Evolutionary conservation across 1,284 basidiomycete species (phyloP).

Genomic region (Tremellales sp.): DNA sequence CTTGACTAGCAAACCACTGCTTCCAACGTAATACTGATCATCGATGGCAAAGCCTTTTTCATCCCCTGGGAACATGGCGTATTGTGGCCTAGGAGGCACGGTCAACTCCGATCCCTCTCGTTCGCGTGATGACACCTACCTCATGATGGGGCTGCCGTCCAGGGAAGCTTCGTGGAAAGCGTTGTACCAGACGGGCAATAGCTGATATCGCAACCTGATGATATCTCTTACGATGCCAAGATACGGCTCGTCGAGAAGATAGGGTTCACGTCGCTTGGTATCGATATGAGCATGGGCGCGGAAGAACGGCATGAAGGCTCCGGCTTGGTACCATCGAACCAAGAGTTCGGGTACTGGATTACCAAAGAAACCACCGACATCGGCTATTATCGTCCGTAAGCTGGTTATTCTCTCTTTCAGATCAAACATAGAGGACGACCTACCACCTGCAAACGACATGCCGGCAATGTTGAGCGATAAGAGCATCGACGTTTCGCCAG

Average conservation of each 20-base stretch:
- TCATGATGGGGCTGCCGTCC: constrained; percentile 72
- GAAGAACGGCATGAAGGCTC: constrained; percentile 95
- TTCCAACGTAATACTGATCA: constrained; percentile 91
- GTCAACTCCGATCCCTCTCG: neutral
- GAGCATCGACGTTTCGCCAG: constrained; percentile 89
- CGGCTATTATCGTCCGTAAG: constrained; percentile 63
- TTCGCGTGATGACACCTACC: constrained; percentile 51
- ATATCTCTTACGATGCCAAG: constrained; percentile 74
- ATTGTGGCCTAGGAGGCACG: constrained; percentile 68
- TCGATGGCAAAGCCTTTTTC: constrained; percentile 78
- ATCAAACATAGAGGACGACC: constrained; percentile 33
- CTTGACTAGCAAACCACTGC: constrained; percentile 84
- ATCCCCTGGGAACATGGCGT: constrained; percentile 86
- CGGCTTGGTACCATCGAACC: constrained; percentile 94
- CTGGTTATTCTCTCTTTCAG: too few species aligned
- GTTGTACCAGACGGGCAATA: constrained; percentile 95
- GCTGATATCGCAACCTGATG: constrained; percentile 76
- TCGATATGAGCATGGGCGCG: constrained; percentile 97
- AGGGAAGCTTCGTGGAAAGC: constrained; percentile 83
- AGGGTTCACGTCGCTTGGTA: constrained; percentile 95
- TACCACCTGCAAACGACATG: constrained; percentile 87
- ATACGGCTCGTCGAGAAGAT: constrained; percentile 83
- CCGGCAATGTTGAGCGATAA: constrained; percentile 88
- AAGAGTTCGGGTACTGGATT: constrained; percentile 93
- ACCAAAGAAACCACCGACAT: constrained; percentile 98